Base-by-base conservation (phyloP, 2,329 filamentous ascomycete genomes). In the Monilinia fructicola region DNA sequence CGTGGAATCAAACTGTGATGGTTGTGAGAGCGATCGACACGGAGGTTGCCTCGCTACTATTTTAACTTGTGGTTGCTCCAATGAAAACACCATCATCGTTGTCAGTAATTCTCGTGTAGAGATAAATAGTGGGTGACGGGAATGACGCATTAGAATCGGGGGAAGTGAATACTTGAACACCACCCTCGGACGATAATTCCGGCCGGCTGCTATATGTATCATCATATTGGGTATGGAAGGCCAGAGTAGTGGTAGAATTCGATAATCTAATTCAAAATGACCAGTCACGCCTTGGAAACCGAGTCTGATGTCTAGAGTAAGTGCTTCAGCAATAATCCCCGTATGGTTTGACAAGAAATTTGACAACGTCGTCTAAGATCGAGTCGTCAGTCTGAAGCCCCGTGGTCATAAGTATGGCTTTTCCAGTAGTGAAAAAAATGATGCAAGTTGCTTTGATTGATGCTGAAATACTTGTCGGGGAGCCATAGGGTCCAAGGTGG, bases 211-310 rank as follows among this genome's bases (percentile, higher is more conserved):
- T 35, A 35, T 35, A 35, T 35, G 31, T 5, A 35, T 35, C 31
- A 35, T 35, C 2, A 46, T 18, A 46, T 12, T 16, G 40, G 10
- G 9, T 16, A 42, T 16, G 12, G 11, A 10, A 42, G 40, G 16
- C 40, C 40, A 42, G 11, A 42, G 40, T 44, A 44, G 44, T 50
- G n/a, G 46, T 50, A 3, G 46, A 50, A 50, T 50, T 50, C n/a
- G 11, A n/a, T 14, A 50, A 50, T 71, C 63, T 38, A 70, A 42
- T 31, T 69, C 62, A 40, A 71, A 70, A 54, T 69, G 63, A 4
- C 64, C 68, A n/a, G 53, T 63, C n/a, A 71, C 56, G 28, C 54
- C 60, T 14, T 68, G 31, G 3, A 71, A 50, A 6, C 52, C 54
- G 9, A 71, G 55, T 23, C 63, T 58, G 2, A 69, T 18, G 18